phyloP scores from a whole-genome alignment of 768 basidiomycete genomes.

The Tubosaeta sp. region DNA sequence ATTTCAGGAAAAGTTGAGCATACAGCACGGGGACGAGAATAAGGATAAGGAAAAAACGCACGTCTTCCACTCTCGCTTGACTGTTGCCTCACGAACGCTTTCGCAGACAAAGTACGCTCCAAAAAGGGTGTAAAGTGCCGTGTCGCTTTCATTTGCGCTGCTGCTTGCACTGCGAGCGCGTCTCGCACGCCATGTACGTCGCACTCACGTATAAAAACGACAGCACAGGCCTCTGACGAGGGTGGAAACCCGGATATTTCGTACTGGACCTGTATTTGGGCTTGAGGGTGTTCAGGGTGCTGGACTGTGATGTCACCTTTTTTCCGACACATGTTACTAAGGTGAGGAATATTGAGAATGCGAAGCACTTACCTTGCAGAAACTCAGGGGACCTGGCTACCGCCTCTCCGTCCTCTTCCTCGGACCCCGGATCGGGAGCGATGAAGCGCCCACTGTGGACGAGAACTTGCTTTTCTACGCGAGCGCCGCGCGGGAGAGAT shows the following conservation, averaged over 20 bases:
- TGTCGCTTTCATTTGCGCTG: conserved; percentile 10
- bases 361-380: conserved; percentile 35
- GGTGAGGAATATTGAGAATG: not conserved
- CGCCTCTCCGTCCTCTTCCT: conserved; percentile 28
- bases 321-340: not conserved
- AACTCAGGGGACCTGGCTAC: conserved; percentile 35
- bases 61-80: conserved; percentile 6
- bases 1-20: conserved; percentile 1
- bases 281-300: conserved; percentile 3
- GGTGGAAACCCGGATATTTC: conserved; percentile 45
- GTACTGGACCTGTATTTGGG: conserved; percentile 35
- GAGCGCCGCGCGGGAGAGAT: conserved; percentile 65
- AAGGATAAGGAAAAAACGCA: conserved; percentile 14
- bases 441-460: conserved; percentile 61
- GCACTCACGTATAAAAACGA: conserved; percentile 41
- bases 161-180: conserved; percentile 8
- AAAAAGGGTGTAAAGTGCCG: conserved; percentile 13
- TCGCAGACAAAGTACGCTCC: conserved; percentile 20
- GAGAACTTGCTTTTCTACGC: conserved; percentile 73
- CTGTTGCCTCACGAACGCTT: conserved; percentile 21
- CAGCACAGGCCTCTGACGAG: conserved; percentile 37
- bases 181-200: conserved; percentile 2
- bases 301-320: conserved; percentile 14
- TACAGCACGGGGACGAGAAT: not conserved
- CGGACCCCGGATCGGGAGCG: conserved; percentile 26